These are phyloP conservation scores for Leptographium lundbergii DNA, from an alignment of 2,329 filamentous ascomycete species.

Conservation along the genomic window DNA sequence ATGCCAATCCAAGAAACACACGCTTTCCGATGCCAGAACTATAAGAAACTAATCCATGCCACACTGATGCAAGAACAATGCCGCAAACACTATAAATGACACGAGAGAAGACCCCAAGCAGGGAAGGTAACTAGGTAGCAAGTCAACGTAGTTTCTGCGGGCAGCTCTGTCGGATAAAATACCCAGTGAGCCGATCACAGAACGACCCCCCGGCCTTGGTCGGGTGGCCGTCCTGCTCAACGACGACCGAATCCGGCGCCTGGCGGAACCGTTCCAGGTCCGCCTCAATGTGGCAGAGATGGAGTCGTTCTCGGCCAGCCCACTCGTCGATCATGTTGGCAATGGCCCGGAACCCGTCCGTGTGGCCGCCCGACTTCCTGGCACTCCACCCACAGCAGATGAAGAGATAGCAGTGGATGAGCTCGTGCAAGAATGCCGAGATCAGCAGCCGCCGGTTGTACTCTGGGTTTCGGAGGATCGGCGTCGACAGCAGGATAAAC, in stretches of 20 bases:
- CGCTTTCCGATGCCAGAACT: not conserved
- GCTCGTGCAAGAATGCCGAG: slow-evolving; percentile 52
- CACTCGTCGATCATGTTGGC: slow-evolving; percentile 48
- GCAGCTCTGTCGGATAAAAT: not conserved
- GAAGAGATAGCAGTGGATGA: slow-evolving; percentile 56
- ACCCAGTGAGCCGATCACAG: not conserved
- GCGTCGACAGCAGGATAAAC: slow-evolving; percentile 46
- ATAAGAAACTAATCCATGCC: not conserved
- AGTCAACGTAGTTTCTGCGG: not conserved
- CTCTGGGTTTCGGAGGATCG: slow-evolving; percentile 40
- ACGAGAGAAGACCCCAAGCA: not conserved
- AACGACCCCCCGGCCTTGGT: not conserved
- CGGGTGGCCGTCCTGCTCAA: not conserved
- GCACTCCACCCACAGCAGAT: slow-evolving; percentile 47
- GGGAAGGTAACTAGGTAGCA: not conserved
- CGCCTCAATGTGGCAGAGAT: slow-evolving; percentile 47
- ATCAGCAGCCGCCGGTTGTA: slow-evolving; percentile 51
- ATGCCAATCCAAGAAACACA: not conserved
- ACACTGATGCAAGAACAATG: not conserved
- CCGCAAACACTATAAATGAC: not conserved
- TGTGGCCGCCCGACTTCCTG: slow-evolving; percentile 44
- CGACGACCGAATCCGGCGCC: not conserved
- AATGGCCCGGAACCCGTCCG: slow-evolving; percentile 44
- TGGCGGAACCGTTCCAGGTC: slow-evolving; percentile 29
- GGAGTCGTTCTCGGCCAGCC: slow-evolving; percentile 42